Evolutionary conservation across 352 stramenopile genomes (phyloP).

Genomic region (Globisporangium camurandrum): DNA sequence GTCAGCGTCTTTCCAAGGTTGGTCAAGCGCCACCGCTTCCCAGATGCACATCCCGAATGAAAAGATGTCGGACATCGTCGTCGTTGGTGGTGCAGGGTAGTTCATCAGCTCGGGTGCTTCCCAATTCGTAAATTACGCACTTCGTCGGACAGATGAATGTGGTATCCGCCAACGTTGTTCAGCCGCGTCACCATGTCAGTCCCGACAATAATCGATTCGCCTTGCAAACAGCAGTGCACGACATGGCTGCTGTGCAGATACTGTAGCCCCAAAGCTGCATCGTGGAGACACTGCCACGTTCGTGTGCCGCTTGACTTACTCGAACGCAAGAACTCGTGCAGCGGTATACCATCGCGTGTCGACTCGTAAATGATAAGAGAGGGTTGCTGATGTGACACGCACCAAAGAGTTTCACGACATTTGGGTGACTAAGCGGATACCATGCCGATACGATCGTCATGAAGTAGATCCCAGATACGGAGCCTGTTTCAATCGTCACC

Average conservation of each 20-base stretch:
- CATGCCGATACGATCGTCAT: background rate
- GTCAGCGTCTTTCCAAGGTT: background rate
- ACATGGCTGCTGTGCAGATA: slow-evolving; percentile 18
- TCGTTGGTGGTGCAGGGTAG: background rate
- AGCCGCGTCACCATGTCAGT: slow-evolving; percentile 11
- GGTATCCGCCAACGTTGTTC: background rate
- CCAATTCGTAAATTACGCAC: too few relatives aligned
- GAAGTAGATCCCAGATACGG: background rate
- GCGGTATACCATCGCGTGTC: background rate
- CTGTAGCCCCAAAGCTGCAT: slow-evolving; percentile 18
- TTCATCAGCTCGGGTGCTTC: slow-evolving; percentile 8
- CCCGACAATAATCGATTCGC: slow-evolving; percentile 9
- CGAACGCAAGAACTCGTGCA: slow-evolving; percentile 1
- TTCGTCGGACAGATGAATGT: too few relatives aligned
- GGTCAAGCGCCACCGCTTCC: background rate
- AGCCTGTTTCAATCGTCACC: background rate
- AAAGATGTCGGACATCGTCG: slow-evolving; percentile 16
- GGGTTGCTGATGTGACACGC: background rate
- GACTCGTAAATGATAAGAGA: background rate
- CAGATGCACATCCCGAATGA: slow-evolving; percentile 19
- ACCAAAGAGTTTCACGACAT: slow-evolving; percentile 5
- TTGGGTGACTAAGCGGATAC: background rate
- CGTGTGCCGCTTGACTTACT: background rate
- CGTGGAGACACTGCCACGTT: slow-evolving; percentile 14
- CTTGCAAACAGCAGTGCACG: slow-evolving; percentile 8